These are phyloP conservation scores for Ceratopteris richardii DNA, from an alignment of 75 land plant genomes.

Conservation along the genomic window DNA sequence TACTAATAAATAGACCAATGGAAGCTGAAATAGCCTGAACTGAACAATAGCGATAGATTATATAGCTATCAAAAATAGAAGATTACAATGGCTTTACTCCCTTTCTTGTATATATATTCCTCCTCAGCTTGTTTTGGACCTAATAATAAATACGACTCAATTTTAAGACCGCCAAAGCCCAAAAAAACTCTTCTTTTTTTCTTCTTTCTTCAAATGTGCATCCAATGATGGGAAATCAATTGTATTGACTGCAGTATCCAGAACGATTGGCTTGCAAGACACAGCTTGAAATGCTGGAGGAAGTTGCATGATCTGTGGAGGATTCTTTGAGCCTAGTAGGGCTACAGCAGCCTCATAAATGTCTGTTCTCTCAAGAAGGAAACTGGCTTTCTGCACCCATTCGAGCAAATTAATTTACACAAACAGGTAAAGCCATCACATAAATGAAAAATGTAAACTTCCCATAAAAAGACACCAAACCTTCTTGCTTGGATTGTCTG, in stretches of 20 bases:
- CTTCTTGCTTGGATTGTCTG: neutral
- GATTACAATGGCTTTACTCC: too few species aligned
- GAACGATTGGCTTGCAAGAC: conserved; percentile 77
- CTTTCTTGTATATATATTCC: too few species aligned
- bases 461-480: too few species aligned
- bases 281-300: conserved; percentile 81
- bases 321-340: conserved; percentile 39
- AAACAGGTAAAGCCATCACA: too few species aligned
- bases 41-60: too few species aligned
- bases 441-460: too few species aligned
- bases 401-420: too few species aligned
- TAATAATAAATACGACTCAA: too few species aligned
- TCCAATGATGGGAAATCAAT: conserved; percentile 89
- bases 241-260: conserved; percentile 69
- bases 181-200: conserved; percentile 68
- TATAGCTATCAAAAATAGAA: too few species aligned
- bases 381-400: conserved; percentile 35
- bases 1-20: too few species aligned
- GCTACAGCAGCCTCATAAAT: conserved; percentile 66
- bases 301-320: conserved; percentile 54
- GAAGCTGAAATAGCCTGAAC: too few species aligned
- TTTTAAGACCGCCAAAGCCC: conserved; percentile 44
- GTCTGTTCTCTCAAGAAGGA: conserved; percentile 60
- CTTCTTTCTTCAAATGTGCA: conserved; percentile 73
- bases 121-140: too few species aligned